These are phyloP conservation scores for Fonsecaea nubica DNA, from an alignment of 2,329 filamentous ascomycete species.

Conservation along the genomic window DNA sequence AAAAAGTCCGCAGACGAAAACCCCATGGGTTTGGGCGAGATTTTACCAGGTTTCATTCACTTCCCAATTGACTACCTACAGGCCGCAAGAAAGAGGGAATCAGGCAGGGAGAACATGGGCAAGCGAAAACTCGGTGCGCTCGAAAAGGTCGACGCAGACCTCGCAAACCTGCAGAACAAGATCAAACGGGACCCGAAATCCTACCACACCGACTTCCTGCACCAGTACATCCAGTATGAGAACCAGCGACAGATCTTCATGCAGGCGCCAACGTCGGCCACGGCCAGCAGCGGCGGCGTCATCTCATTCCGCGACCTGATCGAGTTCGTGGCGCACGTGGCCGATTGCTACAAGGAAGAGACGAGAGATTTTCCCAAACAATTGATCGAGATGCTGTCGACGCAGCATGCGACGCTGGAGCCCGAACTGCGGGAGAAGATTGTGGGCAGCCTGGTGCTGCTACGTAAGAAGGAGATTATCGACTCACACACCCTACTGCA, in stretches of 20 bases:
- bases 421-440: constrained; percentile 91
- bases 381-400: constrained; percentile 77
- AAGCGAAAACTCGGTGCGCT: constrained; percentile 91
- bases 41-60: too few relatives aligned
- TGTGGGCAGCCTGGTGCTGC: constrained; percentile 83
- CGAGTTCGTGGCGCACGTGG: constrained; percentile 90
- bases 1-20: not conserved
- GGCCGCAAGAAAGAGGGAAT: not conserved
- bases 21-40: too few relatives aligned
- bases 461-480: constrained; percentile 90
- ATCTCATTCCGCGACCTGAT: constrained; percentile 89
- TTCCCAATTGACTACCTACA: not conserved
- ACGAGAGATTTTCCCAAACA: constrained; percentile 79
- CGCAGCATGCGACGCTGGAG: constrained; percentile 83
- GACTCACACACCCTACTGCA: constrained; percentile 84
- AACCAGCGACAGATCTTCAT: constrained; percentile 91
- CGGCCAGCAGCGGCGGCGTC: constrained; percentile 66
- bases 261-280: constrained; percentile 75
- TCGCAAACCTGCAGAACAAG: constrained; percentile 90
- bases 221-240: constrained; percentile 90
- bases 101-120: constrained; percentile 67
- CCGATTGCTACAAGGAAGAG: constrained; percentile 87
- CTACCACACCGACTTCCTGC: constrained; percentile 86
- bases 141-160: constrained; percentile 92
- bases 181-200: constrained; percentile 86